Percentiles rank a stretch among this genome's conserved stretches.
phyloP scores from a whole-genome alignment of 306 rosid species.

The Lupinus albus region DNA sequence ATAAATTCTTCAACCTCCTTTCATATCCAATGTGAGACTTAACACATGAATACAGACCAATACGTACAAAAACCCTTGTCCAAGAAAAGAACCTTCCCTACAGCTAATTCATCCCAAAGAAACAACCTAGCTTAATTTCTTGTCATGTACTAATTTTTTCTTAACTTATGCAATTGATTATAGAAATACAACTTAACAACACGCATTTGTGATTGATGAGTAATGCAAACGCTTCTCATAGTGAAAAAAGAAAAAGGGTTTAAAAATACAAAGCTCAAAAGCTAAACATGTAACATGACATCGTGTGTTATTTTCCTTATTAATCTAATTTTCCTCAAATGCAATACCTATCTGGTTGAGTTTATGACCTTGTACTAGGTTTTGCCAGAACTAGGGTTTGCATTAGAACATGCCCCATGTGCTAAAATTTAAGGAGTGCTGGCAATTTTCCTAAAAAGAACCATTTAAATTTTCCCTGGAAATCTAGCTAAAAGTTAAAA shows the following conservation, averaged over 20 bases:
- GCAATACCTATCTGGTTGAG: constrained; percentile 31
- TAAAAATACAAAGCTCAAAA: constrained; percentile 12
- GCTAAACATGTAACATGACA: constrained; percentile 15
- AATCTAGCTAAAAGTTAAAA: constrained; percentile 38
- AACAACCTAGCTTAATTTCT: constrained; percentile 28
- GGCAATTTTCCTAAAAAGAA: constrained; percentile 34
- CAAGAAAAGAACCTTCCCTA: not conserved
- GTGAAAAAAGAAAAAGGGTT: not conserved
- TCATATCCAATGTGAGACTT: no score
- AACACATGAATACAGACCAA: no score
- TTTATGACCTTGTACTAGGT: constrained; percentile 22
- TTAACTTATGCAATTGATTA: not conserved
- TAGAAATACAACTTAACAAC: constrained; percentile 5
- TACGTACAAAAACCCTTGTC: no score
- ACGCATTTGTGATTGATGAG: not conserved
- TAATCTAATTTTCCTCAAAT: constrained; percentile 37
- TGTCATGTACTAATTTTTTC: not conserved
- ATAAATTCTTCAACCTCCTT: no score
- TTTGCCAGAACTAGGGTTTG: constrained; percentile 14
- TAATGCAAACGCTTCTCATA: not conserved
- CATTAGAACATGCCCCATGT: constrained; percentile 47
- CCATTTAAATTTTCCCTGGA: constrained; percentile 8
- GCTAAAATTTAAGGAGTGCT: constrained; percentile 38
- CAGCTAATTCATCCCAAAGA: constrained; percentile 10
- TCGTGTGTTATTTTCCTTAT: constrained; percentile 1